Conservation (phyloP, 163 green algal genomes). For the Prototheca cutis region DNA sequence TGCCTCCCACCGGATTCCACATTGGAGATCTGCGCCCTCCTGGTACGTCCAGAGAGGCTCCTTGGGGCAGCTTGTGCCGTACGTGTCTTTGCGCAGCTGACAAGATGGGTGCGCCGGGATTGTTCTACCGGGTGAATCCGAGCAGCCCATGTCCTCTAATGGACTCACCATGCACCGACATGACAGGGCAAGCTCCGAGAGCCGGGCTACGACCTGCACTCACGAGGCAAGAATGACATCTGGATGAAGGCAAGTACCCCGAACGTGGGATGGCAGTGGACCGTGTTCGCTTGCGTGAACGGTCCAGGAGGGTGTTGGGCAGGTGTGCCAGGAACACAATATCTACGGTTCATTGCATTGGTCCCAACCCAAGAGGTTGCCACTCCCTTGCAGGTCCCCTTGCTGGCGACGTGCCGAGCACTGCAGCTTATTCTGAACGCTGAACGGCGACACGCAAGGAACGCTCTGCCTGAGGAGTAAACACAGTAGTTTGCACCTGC, state of each 20-base stretch:
- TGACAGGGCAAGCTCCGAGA: slow-evolving; percentile 21
- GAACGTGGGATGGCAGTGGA: too few species aligned
- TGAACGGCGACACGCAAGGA: slow-evolving; percentile 23
- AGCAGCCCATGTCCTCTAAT: too few species aligned
- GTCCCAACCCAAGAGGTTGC: too few species aligned
- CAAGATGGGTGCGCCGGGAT: too few species aligned
- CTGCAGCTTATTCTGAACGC: slow-evolving; percentile 27
- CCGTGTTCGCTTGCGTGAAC: too few species aligned
- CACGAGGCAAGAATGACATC: slow-evolving; percentile 16
- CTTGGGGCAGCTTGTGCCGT: too few species aligned
- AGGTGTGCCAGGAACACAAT: not conserved
- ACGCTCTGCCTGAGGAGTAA: too few species aligned
- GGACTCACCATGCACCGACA: not conserved
- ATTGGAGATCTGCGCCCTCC: slow-evolving; percentile 28
- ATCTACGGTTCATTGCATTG: not conserved
- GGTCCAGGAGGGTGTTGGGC: too few species aligned
- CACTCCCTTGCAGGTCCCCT: slow-evolving; percentile 13
- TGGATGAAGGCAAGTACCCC: slow-evolving; percentile 23
- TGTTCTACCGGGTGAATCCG: too few species aligned
- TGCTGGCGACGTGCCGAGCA: slow-evolving; percentile 20
- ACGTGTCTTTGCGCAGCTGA: too few species aligned
- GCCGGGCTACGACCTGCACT: slow-evolving; percentile 17
- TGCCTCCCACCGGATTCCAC: slow-evolving; percentile 8
- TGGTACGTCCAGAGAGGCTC: too few species aligned
- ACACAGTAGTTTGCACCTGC: too few species aligned